A percentile compares a stretch with the other conserved stretches of the same genome.
Conservation (phyloP, 805 yeast species). For the Gaillardinia entomophila region DNA sequence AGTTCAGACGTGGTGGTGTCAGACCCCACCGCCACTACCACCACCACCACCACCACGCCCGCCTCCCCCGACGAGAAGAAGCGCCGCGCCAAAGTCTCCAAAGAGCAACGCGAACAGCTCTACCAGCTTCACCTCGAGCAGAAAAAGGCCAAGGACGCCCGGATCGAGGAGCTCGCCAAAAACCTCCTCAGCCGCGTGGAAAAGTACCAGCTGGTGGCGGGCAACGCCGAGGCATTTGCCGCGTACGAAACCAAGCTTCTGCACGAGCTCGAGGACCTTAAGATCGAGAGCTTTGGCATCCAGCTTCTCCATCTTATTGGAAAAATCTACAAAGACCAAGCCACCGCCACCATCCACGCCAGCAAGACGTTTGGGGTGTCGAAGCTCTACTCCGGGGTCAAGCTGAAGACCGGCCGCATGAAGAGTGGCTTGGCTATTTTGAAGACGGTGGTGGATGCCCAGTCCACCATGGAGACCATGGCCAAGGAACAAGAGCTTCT, state of each 20-base stretch:
- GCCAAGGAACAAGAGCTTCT: constrained; percentile 58
- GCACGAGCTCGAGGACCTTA: constrained; percentile 70
- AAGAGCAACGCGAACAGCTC: constrained; percentile 44
- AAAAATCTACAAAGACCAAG: constrained; percentile 67
- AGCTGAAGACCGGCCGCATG: constrained; percentile 77
- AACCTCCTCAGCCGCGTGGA: constrained; percentile 47
- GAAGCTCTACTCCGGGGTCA: constrained; percentile 72
- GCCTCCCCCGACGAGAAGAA: constrained; percentile 6
- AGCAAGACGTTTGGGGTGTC: constrained; percentile 83
- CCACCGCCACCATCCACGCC: constrained; percentile 65
- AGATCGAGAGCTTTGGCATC: constrained; percentile 92
- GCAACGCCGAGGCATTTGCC: constrained; percentile 53
- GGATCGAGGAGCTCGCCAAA: constrained; percentile 45
- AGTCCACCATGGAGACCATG: constrained; percentile 68
- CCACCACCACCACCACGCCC: constrained; percentile 26
- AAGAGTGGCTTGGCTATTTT: constrained; percentile 81
- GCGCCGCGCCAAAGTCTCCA: constrained; percentile 8
- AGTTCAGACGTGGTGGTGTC: neutral
- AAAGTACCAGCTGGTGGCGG: constrained; percentile 50
- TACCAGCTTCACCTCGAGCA: constrained; percentile 49
- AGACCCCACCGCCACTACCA: constrained; percentile 18
- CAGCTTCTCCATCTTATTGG: constrained; percentile 85
- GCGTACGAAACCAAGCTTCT: constrained; percentile 50
- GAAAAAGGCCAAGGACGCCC: constrained; percentile 41
- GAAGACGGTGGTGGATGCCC: constrained; percentile 85